phyloP scores from a whole-genome alignment of 1,284 basidiomycete species.

The Puccinia triticina region DNA sequence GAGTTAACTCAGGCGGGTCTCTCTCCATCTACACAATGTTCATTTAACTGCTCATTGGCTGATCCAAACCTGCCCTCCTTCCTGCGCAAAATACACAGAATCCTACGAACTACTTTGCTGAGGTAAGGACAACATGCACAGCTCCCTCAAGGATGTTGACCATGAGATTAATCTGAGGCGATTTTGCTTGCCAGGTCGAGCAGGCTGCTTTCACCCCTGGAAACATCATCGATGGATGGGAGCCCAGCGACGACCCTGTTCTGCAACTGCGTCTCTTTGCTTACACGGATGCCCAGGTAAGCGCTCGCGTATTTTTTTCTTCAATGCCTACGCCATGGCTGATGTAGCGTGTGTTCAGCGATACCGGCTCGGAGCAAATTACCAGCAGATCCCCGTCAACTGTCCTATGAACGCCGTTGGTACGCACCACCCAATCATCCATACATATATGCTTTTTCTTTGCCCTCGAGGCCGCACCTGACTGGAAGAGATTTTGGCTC shows the following conservation, averaged over 20 bases:
- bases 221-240: conserved; percentile 81
- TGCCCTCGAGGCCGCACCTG: background rate
- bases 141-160: background rate
- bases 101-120: conserved; percentile 39
- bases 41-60: background rate
- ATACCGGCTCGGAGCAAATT: conserved; percentile 74
- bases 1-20: conserved; percentile 62
- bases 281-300: conserved; percentile 90
- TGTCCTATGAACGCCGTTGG: conserved; percentile 68
- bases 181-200: conserved; percentile 54
- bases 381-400: conserved; percentile 86
- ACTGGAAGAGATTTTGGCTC: background rate
- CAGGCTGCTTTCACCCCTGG: conserved; percentile 81
- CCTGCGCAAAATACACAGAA: conserved; percentile 4
- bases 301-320: too few relatives aligned
- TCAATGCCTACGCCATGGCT: too few relatives aligned
- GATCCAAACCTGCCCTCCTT: background rate
- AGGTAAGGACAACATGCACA: background rate
- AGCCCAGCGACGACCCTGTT: conserved; percentile 84
- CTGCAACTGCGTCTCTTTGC: conserved; percentile 91
- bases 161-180: conserved; percentile 52
- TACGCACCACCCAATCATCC: conserved; percentile 59
- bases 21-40: conserved; percentile 63
- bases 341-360: conserved; percentile 60
- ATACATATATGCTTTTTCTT: background rate